A percentile compares a stretch with the other conserved stretches of the same genome.
phyloP scores from a whole-genome alignment of 768 basidiomycete species.

The Suillus lakei region DNA sequence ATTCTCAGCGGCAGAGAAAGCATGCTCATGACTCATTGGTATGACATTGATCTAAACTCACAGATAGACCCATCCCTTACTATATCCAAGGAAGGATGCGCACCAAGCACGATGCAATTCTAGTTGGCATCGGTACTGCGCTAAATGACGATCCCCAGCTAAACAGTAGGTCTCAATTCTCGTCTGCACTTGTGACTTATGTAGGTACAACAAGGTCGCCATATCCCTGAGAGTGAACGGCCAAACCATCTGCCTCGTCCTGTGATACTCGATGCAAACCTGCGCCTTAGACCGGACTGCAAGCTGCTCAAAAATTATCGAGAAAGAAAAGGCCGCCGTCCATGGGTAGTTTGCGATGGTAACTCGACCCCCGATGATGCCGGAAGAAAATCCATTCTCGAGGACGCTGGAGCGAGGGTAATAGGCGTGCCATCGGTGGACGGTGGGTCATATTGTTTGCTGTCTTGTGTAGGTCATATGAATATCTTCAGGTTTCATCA shows the following conservation, averaged over 20 bases:
- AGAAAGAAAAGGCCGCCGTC: slow-evolving; percentile 62
- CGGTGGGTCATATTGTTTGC: slow-evolving; percentile 32
- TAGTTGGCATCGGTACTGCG: slow-evolving; percentile 90
- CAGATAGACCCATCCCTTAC: slow-evolving; percentile 7
- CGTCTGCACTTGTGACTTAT: slow-evolving; percentile 5
- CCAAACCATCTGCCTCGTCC: slow-evolving; percentile 71
- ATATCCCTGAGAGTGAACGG: slow-evolving; percentile 48
- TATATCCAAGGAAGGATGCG: slow-evolving; percentile 66
- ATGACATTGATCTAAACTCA: slow-evolving; percentile 22
- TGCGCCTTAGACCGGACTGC: slow-evolving; percentile 69
- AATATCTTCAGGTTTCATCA: slow-evolving; percentile 40
- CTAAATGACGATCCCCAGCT: slow-evolving; percentile 93
- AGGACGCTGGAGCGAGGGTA: slow-evolving; percentile 69
- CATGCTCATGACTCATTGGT: slow-evolving; percentile 96
- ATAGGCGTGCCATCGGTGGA: slow-evolving; percentile 50
- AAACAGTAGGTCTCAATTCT: slow-evolving; percentile 61
- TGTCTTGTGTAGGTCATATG: slow-evolving; percentile 12
- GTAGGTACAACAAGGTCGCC: slow-evolving; percentile 48
- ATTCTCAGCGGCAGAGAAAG: slow-evolving; percentile 84
- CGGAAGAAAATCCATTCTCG: slow-evolving; percentile 48
- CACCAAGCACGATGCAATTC: slow-evolving; percentile 89
- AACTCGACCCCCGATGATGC: slow-evolving; percentile 13
- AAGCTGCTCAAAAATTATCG: slow-evolving; percentile 72
- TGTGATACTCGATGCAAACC: slow-evolving; percentile 77
- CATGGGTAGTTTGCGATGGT: slow-evolving; percentile 69